Base-by-base conservation (phyloP, 1,284 basidiomycete species). In the Uromyces viciae-fabae region DNA sequence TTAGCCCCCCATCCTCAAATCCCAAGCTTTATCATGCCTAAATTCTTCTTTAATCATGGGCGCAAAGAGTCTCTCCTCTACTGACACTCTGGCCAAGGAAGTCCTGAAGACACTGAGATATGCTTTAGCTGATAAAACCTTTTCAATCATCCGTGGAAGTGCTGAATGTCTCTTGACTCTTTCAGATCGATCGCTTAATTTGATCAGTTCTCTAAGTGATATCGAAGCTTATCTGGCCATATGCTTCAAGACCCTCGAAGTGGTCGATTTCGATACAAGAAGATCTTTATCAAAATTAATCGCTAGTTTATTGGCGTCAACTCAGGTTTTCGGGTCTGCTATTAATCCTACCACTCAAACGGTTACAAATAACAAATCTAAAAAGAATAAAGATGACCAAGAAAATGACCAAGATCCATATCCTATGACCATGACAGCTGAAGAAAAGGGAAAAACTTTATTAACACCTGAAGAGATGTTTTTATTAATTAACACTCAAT, bases 121-220 rank as follows among this genome's bases (percentile, higher is more conserved):
- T 42, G 90, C 90, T 0, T 88, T 99, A 0, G 88, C 89, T 0
- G 96, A 99, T 86, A 94, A 94, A 86, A 91, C 92, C 7, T 88
- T 94, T 9, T 90, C 94, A 2, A 89, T 99, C 17, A 94, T 98
- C 84, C 90, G 95, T 38, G 94, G 90, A 3, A 91, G 91, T 22
- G 90, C 58, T 33, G 69, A 73, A 46, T 80, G 78, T 54, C 78
- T 80, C n/a, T 25, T 80, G 33, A 80, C 54, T 82, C 71, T 75
- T 15, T 85, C 8, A 85, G 85, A 3, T 75, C 83, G 19, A 84
- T 86, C 76, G 82, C 86, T 73, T 78, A 84, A 72, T 73, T 60
- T 80, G 25, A 71, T 80, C 17, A 73, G 69, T 11, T 88, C 90
- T 0, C 85, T 89, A 4, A 86, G 87, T 69, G 95, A 98, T 46